Conservation (phyloP, 2,329 filamentous ascomycete species). For the Xylaria digitata region DNA sequence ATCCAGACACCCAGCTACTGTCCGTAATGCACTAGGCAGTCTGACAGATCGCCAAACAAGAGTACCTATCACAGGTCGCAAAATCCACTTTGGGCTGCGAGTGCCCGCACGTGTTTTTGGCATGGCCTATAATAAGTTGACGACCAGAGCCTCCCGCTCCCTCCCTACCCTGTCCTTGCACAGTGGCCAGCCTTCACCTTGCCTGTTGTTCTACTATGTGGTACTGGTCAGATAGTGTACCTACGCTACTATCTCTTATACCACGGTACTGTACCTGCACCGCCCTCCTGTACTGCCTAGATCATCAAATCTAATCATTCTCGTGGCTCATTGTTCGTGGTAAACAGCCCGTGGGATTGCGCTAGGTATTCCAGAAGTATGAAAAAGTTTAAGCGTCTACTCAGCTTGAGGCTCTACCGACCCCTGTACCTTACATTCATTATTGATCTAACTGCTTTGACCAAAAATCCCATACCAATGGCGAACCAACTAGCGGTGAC, state of each 20-base stretch:
- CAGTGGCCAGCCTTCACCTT: slow-evolving; percentile 9
- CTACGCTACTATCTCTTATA: no score
- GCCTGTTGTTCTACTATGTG: background rate
- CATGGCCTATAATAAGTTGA: slow-evolving; percentile 26
- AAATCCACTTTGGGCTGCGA: slow-evolving; percentile 39
- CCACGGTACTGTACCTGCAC: background rate
- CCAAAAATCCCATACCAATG: slow-evolving; percentile 24
- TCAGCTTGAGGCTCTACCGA: slow-evolving; percentile 12
- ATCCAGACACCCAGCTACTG: slow-evolving; percentile 32
- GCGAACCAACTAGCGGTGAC: slow-evolving; percentile 36
- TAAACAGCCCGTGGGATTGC: slow-evolving; percentile 19
- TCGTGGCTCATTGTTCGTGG: slow-evolving; percentile 18
- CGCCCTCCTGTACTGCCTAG: background rate
- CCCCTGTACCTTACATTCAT: slow-evolving; percentile 31
- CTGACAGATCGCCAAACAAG: slow-evolving; percentile 12
- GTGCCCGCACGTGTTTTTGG: slow-evolving; percentile 40
- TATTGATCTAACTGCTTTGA: slow-evolving; percentile 13
- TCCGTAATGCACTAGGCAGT: background rate
- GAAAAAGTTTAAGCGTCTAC: background rate
- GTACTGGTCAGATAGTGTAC: background rate
- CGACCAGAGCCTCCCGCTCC: background rate
- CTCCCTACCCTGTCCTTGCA: background rate
- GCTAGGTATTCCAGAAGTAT: slow-evolving; percentile 12
- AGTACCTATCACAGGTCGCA: slow-evolving; percentile 1
- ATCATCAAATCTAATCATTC: slow-evolving; percentile 6